Percentiles rank a stretch among this genome's conserved stretches.
phyloP scores from a whole-genome alignment of 805 yeast genomes.

The Dipodascus geniculatus region DNA sequence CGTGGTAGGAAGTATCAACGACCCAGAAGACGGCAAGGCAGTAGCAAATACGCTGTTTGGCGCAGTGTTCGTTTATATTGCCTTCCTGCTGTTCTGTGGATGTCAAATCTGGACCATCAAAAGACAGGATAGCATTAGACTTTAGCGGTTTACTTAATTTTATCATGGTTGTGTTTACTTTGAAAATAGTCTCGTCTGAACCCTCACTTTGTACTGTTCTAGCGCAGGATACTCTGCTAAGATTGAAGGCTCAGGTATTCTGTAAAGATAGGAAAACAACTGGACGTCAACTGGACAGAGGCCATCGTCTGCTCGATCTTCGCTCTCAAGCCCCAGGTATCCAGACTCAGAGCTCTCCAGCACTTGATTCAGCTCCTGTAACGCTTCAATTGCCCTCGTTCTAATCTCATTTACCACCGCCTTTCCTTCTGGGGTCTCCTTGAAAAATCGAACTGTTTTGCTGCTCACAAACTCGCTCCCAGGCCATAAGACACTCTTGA shows the following conservation, averaged over 20 bases:
- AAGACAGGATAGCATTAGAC: constrained; percentile 54
- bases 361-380: constrained; percentile 5
- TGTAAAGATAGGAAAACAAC: constrained; percentile 14
- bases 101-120: constrained; percentile 45
- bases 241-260: not conserved
- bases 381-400: constrained; percentile 9
- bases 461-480: not conserved
- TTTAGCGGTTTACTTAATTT: constrained; percentile 18
- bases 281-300: constrained; percentile 13
- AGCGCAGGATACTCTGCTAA: not conserved
- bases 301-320: not conserved
- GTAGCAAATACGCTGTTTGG: constrained; percentile 86
- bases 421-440: not conserved
- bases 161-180: not conserved
- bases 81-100: constrained; percentile 83
- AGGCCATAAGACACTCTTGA: not conserved
- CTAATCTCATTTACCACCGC: constrained; percentile 1
- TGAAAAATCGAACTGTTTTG: not conserved
- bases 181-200: not conserved
- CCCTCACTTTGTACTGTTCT: not conserved
- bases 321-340: not conserved
- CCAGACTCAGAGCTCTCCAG: constrained; percentile 2
- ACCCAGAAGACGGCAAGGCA: constrained; percentile 89
- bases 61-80: constrained; percentile 74
- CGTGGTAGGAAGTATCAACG: constrained; percentile 82